phyloP scores from a whole-genome alignment of 2,329 filamentous ascomycete genomes.

The Arthrobotrys iridis region DNA sequence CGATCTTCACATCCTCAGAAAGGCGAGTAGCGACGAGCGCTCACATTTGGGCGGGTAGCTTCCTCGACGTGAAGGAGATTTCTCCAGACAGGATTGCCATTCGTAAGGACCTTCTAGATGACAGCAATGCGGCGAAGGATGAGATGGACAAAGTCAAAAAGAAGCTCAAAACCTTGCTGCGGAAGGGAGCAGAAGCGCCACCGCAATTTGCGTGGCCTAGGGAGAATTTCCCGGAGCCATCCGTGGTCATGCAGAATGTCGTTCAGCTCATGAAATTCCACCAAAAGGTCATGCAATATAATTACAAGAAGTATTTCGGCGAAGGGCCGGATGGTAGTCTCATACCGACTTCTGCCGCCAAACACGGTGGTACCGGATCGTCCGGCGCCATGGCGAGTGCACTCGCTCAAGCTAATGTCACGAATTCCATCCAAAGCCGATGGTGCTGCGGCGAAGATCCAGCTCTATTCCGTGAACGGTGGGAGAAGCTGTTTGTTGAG shows the following conservation, averaged over 20 bases:
- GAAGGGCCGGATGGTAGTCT: constrained; percentile 17
- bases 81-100: constrained; percentile 86
- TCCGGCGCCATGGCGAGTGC: constrained; percentile 62
- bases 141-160: constrained; percentile 98
- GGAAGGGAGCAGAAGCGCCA: constrained; percentile 91
- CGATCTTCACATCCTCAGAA: constrained; percentile 95
- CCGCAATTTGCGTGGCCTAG: constrained; percentile 97
- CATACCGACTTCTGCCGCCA: background rate
- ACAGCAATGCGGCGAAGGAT: constrained; percentile 98
- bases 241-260: constrained; percentile 88
- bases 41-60: constrained; percentile 92
- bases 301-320: constrained; percentile 79
- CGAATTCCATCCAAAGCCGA: constrained; percentile 80
- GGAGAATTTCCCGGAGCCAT: constrained; percentile 90
- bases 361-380: background rate
- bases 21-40: constrained; percentile 90
- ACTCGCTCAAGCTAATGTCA: constrained; percentile 70
- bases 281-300: constrained; percentile 91
- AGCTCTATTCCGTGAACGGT: constrained; percentile 92
- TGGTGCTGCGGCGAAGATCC: constrained; percentile 98
- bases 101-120: constrained; percentile 92
- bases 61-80: constrained; percentile 85
- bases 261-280: constrained; percentile 98
- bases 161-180: constrained; percentile 90
- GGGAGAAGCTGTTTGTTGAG: constrained; percentile 97